A percentile compares a stretch with the other conserved stretches of the same genome.
Evolutionary conservation across 805 yeast species (phyloP).

Genomic region (Aciculoconidium aculeatum): DNA sequence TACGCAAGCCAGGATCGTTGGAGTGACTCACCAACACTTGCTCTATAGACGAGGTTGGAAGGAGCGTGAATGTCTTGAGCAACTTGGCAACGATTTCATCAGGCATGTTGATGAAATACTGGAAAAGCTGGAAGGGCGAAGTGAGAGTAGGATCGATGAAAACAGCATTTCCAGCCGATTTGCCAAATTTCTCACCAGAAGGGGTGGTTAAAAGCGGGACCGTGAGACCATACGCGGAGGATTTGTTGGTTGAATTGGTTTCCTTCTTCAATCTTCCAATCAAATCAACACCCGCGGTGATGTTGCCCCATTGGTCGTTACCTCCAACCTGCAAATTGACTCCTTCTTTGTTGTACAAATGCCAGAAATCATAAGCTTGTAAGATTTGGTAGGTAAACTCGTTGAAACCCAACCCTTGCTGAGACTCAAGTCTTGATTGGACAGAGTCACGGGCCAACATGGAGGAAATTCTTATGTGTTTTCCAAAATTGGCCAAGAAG

Average conservation of each 20-base stretch:
- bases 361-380: conserved; percentile 92
- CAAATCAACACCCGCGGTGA: conserved; percentile 90
- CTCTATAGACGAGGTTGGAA: conserved; percentile 60
- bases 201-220: conserved; percentile 87
- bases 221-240: conserved; percentile 65
- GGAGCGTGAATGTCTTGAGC: conserved; percentile 70
- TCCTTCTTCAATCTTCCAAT: conserved; percentile 50
- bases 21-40: conserved; percentile 47
- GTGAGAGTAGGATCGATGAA: conserved; percentile 76
- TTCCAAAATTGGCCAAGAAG: conserved; percentile 72
- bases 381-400: conserved; percentile 90
- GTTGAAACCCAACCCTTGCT: conserved; percentile 82
- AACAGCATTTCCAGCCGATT: conserved; percentile 94
- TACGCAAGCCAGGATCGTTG: conserved; percentile 53
- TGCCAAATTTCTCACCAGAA: conserved; percentile 90
- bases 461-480: conserved; percentile 70
- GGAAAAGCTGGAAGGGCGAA: conserved; percentile 76
- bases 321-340: conserved; percentile 89
- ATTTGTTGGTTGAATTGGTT: not conserved
- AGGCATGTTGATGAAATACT: conserved; percentile 72
- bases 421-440: conserved; percentile 61
- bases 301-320: conserved; percentile 97
- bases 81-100: conserved; percentile 71
- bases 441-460: conserved; percentile 91
- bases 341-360: conserved; percentile 51